phyloP scores from a whole-genome alignment of 139 green algal species.

The Picochlorum sp. region DNA sequence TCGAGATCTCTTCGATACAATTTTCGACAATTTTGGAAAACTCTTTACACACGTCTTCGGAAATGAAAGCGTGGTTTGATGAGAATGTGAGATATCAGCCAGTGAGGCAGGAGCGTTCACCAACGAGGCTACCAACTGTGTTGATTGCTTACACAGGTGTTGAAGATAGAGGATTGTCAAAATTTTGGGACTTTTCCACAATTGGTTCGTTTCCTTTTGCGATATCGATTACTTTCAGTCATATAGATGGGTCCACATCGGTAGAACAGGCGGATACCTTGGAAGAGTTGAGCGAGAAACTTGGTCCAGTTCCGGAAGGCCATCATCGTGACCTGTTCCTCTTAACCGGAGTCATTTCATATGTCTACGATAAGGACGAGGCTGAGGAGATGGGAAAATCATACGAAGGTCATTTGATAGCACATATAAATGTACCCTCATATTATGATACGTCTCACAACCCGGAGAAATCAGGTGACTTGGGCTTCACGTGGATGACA shows the following conservation, averaged over 20 bases:
- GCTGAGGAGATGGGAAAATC: constrained; percentile 15
- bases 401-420: constrained; percentile 64
- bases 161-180: constrained; percentile 35
- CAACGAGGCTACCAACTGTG: constrained; percentile 47
- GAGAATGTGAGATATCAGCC: constrained; percentile 57
- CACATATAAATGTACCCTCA: constrained; percentile 49
- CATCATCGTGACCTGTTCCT: constrained; percentile 47
- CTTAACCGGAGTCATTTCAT: constrained; percentile 60
- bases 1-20: constrained; percentile 11
- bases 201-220: constrained; percentile 5
- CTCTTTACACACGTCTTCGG: constrained; percentile 39
- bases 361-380: constrained; percentile 53
- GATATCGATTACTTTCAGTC: constrained; percentile 17
- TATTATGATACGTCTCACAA: constrained; percentile 12
- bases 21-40: constrained; percentile 53
- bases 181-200: constrained; percentile 38
- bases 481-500: constrained; percentile 58
- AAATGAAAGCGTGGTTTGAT: constrained; percentile 79
- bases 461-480: background rate
- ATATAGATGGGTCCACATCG: constrained; percentile 10
- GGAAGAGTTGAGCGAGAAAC: background rate
- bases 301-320: constrained; percentile 2
- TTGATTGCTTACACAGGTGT: constrained; percentile 59
- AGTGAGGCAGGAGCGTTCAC: constrained; percentile 52
- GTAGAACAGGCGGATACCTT: constrained; percentile 14